phyloP scores from a whole-genome alignment of 2,329 filamentous ascomycete genomes.

The Fusarium pilosicola region DNA sequence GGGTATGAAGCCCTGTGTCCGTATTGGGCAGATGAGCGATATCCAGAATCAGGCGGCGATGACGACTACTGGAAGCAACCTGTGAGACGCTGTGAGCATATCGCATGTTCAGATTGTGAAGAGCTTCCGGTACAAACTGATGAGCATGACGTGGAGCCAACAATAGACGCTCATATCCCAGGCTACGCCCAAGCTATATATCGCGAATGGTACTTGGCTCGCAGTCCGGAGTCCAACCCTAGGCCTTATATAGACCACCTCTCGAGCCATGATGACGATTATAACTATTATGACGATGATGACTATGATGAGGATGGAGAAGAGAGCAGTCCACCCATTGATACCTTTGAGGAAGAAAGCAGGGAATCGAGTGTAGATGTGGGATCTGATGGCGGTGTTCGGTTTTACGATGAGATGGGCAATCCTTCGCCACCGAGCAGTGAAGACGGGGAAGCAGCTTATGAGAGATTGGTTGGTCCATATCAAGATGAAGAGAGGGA shows the following conservation, averaged over 20 bases:
- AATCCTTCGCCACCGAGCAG: neutral
- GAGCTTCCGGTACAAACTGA: neutral
- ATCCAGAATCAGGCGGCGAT: neutral
- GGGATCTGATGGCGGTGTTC: neutral
- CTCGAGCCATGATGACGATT: neutral
- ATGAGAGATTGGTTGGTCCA: neutral
- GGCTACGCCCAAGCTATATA: neutral
- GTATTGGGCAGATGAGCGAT: conserved; percentile 19
- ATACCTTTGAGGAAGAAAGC: too few relatives aligned
- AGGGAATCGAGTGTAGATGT: neutral
- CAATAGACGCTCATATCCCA: neutral
- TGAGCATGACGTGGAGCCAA: too few relatives aligned
- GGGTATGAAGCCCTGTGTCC: conserved; percentile 13
- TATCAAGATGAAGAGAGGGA: neutral
- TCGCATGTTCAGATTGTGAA: conserved; percentile 2
- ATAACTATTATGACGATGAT: neutral
- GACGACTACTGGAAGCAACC: conserved; percentile 14
- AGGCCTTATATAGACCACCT: neutral
- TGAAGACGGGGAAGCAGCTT: conserved; percentile 2
- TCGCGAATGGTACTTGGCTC: neutral
- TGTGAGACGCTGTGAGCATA: neutral
- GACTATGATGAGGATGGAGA: too few relatives aligned
- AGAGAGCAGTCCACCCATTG: neutral
- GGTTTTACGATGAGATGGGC: neutral
- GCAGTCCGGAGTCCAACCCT: neutral